Conservation (phyloP, 495 filamentous ascomycete species). For the Trichoderma erinaceum region DNA sequence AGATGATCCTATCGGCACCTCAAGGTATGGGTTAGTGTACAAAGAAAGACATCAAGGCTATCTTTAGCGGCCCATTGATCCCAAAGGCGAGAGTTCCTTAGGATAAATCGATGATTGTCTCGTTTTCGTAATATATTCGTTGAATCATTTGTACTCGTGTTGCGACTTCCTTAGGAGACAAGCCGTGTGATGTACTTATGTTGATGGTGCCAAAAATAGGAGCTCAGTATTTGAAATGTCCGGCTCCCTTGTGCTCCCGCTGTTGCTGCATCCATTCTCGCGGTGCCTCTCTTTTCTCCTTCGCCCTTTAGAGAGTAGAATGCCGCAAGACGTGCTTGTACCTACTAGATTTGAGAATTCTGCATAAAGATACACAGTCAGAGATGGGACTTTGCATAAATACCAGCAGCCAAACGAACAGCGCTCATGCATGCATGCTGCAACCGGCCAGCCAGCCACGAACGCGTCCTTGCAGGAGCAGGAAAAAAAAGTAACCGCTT, state of each 20-base stretch:
- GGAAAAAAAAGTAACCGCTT: not conserved
- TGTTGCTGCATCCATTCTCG: not conserved
- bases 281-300: not conserved
- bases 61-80: not conserved
- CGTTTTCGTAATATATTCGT: not conserved
- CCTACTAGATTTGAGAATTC: not conserved
- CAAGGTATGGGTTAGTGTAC: not conserved
- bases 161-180: not conserved
- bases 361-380: not conserved
- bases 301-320: not conserved
- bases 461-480: not conserved
- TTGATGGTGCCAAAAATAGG: constrained; percentile 6
- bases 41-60: not conserved
- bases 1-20: not conserved
- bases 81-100: not conserved
- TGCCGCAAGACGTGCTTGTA: not conserved
- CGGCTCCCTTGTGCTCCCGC: not conserved
- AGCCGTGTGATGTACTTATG: not conserved
- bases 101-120: not conserved
- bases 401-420: not conserved
- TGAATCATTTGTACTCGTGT: not conserved
- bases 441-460: constrained; percentile 4
- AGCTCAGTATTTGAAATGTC: not conserved
- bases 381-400: not conserved
- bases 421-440: not conserved